Evolutionary conservation across 768 basidiomycete genomes (phyloP), one percentile per base, ranked within the genome.

Genomic region (Boletellus emodensis): DNA sequence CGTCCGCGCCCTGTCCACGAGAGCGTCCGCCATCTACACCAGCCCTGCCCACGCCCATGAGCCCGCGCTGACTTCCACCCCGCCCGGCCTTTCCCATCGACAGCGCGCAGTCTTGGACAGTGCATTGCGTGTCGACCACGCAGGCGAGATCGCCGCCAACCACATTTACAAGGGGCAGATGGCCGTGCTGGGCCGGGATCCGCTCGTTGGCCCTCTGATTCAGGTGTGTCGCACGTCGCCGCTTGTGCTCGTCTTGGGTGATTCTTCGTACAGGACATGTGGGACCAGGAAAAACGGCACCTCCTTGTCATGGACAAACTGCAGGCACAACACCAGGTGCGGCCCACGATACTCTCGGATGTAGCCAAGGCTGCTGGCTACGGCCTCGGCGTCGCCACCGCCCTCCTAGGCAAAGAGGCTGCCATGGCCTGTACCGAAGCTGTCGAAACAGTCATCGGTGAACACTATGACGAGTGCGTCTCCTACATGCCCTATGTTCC

Each of bases 361-460:
- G 75, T 91, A 6, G 95, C 94, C 55, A 90, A 93, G 64, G 81
- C 81, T 6, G 87, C 85, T 44, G 94, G 94, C 6, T 94, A 89
- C 64, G 87, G 87, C 4, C 73, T 98, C 8, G 94, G 94, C 6
- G 85, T 85, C 6, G 78, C 73, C 0, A 96, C 94, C 0, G 94
- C 90, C 1, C 69, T 95, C 18, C 77, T 95, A 80, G 89, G 94
- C 34, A 87, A 83, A 62, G 87, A 96, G 58, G 92, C 94, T 12
- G 93, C 94, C 1, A 98, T 98, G 94, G 94, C 94, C 6, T 97
- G 94, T 61, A 98, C 94, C 0, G 94, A 98, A 67, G 94, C 94
- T 0, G 94, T 98, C 17, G 94, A 98, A 68, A 96, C 94, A 0
- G 92, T 92, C 49, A 98, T 98, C 46, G 94, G 94, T 36, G 94